These are phyloP conservation scores for Sporothrix variecibatus DNA, from an alignment of 2,329 filamentous ascomycete genomes.

Conservation along the genomic window DNA sequence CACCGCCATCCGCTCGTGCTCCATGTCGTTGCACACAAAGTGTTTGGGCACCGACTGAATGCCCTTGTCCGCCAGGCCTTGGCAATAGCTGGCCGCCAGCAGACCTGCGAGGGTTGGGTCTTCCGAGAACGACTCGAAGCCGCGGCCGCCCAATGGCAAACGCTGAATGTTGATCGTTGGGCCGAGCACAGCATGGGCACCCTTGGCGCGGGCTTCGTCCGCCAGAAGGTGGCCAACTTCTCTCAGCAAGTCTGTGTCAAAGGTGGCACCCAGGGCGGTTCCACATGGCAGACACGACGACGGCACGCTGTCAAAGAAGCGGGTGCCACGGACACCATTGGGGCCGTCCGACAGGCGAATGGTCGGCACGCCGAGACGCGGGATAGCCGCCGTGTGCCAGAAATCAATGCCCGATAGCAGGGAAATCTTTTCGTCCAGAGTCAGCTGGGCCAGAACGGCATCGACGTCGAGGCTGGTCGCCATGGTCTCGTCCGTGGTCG, in stretches of 20 bases:
- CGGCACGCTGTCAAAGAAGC: conserved; percentile 43
- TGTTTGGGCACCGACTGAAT: conserved; percentile 45
- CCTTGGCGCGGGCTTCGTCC: conserved; percentile 65
- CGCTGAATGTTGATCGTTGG: conserved; percentile 52
- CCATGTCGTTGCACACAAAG: conserved; percentile 45
- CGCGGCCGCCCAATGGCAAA: conserved; percentile 43
- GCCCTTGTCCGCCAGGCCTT: conserved; percentile 41
- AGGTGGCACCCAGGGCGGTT: conserved; percentile 61
- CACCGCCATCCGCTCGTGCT: conserved; percentile 41
- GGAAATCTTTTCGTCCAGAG: conserved; percentile 21
- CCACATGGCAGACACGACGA: conserved; percentile 49
- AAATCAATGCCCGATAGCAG: conserved; percentile 35
- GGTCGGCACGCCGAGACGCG: conserved; percentile 36
- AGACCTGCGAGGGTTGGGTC: conserved; percentile 43
- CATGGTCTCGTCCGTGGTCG: background rate
- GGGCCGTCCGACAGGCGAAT: conserved; percentile 40
- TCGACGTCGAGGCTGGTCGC: conserved; percentile 19
- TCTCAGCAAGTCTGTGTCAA: conserved; percentile 64
- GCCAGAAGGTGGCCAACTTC: conserved; percentile 67
- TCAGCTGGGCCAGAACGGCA: conserved; percentile 16
- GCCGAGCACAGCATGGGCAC: conserved; percentile 67
- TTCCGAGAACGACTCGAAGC: conserved; percentile 44
- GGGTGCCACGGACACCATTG: conserved; percentile 39
- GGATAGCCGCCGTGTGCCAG: conserved; percentile 39
- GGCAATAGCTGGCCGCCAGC: conserved; percentile 39